These are phyloP conservation scores for Hymenoscyphus albidus DNA, from an alignment of 2,329 filamentous ascomycete genomes.

Conservation along the genomic window DNA sequence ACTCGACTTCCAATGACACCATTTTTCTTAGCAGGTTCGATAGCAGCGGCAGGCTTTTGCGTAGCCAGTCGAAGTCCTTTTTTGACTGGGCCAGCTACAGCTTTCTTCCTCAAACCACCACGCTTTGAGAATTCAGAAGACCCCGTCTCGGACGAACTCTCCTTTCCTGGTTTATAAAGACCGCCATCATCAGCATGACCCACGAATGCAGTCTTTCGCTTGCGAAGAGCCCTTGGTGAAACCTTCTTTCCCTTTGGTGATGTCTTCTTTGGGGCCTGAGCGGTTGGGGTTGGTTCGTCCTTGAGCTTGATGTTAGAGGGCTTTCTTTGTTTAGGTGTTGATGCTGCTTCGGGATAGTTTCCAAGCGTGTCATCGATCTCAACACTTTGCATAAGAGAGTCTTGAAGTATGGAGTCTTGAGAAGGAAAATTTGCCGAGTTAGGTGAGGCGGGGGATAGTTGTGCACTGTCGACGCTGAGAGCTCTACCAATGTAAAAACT, in stretches of 20 bases:
- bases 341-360: neutral
- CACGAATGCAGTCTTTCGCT: constrained; percentile 24
- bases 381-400: constrained; percentile 2
- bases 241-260: constrained; percentile 17
- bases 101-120: constrained; percentile 12
- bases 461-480: constrained; percentile 12
- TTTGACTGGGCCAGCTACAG: constrained; percentile 16
- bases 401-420: neutral
- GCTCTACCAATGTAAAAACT: constrained; percentile 21
- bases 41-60: neutral
- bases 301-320: constrained; percentile 8
- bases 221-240: neutral
- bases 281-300: constrained; percentile 12
- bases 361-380: neutral
- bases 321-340: constrained; percentile 6
- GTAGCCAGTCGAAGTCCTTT: constrained; percentile 18
- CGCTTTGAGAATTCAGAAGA: constrained; percentile 20
- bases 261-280: constrained; percentile 7
- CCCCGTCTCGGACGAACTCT: constrained; percentile 20
- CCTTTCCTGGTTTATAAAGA: constrained; percentile 19
- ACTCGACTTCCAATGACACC: neutral
- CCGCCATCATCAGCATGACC: constrained; percentile 22
- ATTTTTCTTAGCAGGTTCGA: neutral
- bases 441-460: neutral
- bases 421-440: neutral